These are phyloP conservation scores for Plantago coronopus DNA, from an alignment of 305 asterid genomes.

Conservation along the genomic window DNA sequence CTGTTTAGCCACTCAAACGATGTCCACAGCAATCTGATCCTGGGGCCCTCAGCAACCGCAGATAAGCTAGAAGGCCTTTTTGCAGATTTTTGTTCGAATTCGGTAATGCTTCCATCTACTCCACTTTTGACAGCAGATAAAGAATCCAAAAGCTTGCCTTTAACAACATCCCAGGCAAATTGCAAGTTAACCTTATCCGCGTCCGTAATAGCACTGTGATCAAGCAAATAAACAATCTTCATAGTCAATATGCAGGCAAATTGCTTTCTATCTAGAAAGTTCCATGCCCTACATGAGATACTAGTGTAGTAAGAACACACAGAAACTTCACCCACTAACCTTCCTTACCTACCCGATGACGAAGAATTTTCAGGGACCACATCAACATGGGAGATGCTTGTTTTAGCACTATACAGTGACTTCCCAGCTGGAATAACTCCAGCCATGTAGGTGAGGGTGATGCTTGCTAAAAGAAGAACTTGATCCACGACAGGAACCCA, in stretches of 20 bases:
- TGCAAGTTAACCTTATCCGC: conserved; percentile 43
- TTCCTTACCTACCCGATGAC: conserved; percentile 92
- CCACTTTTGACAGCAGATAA: conserved; percentile 44
- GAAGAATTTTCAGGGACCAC: conserved; percentile 46
- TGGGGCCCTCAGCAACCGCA: conserved; percentile 79
- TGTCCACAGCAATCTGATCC: conserved; percentile 79
- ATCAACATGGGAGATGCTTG: conserved; percentile 34
- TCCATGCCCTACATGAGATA: background rate
- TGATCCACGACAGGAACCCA: conserved; percentile 77
- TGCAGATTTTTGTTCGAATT: conserved; percentile 37
- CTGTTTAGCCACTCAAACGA: conserved; percentile 78
- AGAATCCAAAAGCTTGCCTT: conserved; percentile 66
- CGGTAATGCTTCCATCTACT: conserved; percentile 34
- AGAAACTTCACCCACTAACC: conserved; percentile 42
- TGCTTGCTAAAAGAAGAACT: conserved; percentile 74
- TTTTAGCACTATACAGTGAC: conserved; percentile 29
- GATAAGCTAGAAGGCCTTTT: conserved; percentile 61
- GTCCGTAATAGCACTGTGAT: conserved; percentile 46
- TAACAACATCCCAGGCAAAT: conserved; percentile 80
- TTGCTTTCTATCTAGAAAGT: conserved; percentile 3
- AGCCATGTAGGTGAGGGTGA: conserved; percentile 77
- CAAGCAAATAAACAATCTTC: conserved; percentile 19
- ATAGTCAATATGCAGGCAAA: conserved; percentile 2
- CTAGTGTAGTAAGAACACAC: too few species aligned
- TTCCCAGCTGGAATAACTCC: conserved; percentile 60